phyloP scores from a whole-genome alignment of 106 monocot species.

The Agapanthus africanus region DNA sequence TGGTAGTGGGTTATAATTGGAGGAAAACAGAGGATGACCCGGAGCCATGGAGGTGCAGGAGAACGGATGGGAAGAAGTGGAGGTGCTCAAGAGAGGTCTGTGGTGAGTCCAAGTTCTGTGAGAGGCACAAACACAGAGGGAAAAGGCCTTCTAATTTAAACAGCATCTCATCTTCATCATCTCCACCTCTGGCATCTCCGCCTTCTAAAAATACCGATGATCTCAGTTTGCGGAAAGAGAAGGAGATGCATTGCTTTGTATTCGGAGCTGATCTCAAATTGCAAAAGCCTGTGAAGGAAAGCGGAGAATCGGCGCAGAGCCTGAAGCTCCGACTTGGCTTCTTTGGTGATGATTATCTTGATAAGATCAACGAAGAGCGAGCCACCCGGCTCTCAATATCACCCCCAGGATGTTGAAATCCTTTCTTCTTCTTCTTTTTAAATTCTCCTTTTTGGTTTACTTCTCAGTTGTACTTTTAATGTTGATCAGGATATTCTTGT shows the following conservation, averaged over 20 bases:
- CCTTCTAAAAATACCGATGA: too few species aligned
- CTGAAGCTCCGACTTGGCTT: background rate
- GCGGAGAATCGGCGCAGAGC: background rate
- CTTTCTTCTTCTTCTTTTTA: too few species aligned
- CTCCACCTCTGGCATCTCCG: too few species aligned
- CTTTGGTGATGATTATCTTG: too few species aligned
- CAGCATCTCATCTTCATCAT: too few species aligned
- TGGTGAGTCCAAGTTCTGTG: conserved; percentile 89
- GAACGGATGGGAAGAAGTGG: conserved; percentile 54
- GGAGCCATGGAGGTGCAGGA: conserved; percentile 44
- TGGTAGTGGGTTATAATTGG: background rate
- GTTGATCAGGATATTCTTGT: too few species aligned
- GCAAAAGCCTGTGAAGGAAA: conserved; percentile 4
- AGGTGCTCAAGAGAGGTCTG: conserved; percentile 41
- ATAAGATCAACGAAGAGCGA: too few species aligned
- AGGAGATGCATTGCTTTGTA: background rate
- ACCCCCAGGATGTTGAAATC: too few species aligned
- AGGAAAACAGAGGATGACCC: conserved; percentile 27
- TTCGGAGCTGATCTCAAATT: conserved; percentile 9
- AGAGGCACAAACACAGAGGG: conserved; percentile 90
- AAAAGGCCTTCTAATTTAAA: conserved; percentile 92
- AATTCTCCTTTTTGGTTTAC: too few species aligned
- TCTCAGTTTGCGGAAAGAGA: too few species aligned
- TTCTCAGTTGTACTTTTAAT: too few species aligned
- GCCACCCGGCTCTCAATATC: too few species aligned